Evolutionary conservation across 2,329 filamentous ascomycete species (phyloP).

Genomic region (Verticillium isaacii): DNA sequence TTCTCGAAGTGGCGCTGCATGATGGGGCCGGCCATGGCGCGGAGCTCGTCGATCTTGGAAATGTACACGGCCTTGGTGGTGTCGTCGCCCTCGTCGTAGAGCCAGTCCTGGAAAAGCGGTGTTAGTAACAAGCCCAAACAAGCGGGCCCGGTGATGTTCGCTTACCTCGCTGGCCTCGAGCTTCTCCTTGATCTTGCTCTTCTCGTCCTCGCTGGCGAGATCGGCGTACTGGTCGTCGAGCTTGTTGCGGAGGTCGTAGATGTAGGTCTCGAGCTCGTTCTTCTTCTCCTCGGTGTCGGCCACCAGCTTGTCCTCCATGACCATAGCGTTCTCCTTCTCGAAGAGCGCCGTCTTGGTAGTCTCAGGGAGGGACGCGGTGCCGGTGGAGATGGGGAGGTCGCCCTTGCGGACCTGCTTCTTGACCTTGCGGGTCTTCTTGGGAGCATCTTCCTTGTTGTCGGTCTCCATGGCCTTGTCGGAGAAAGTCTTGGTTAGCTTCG

Average conservation of each 20-base stretch:
- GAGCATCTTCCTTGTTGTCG: conserved; percentile 61
- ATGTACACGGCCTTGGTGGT: conserved; percentile 90
- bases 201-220: conserved; percentile 88
- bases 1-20: conserved; percentile 95
- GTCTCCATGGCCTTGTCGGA: conserved; percentile 74
- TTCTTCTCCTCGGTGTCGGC: conserved; percentile 99
- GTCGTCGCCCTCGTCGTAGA: conserved; percentile 96
- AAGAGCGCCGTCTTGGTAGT: conserved; percentile 58
- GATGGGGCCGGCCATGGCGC: conserved; percentile 83
- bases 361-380: conserved; percentile 74
- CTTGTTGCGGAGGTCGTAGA: conserved; percentile 96
- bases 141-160: conserved; percentile 2
- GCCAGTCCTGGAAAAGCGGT: conserved; percentile 70
- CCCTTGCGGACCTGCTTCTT: conserved; percentile 99
- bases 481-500: conserved; percentile 19
- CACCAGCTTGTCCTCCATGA: conserved; percentile 97
- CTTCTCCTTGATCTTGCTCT: conserved; percentile 78
- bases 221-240: conserved; percentile 87
- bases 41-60: conserved; percentile 94
- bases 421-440: conserved; percentile 92
- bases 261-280: conserved; percentile 97
- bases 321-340: conserved; percentile 87
- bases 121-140: background rate
- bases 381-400: conserved; percentile 81
- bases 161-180: conserved; percentile 82